Base-by-base conservation (phyloP, 345 rosid genomes). In the Ceriops tagal region DNA sequence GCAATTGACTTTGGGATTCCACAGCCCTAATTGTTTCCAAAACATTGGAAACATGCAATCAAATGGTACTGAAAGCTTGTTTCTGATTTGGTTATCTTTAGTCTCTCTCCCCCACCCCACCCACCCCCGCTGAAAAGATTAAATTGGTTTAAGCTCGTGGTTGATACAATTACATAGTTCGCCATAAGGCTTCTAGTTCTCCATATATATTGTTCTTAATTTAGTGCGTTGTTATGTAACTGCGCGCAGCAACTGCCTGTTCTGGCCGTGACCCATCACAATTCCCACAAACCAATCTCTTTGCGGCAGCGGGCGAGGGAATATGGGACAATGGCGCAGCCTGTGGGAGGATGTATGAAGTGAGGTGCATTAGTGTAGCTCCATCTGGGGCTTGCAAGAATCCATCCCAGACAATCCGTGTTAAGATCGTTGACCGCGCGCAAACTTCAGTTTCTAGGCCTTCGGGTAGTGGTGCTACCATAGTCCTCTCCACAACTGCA, bases 321-420 rank as follows among this genome's bases (percentile, higher is more conserved):
- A 43, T 88, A 64, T 88, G 91, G 93, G 89, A 86, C 73, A 85
- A 83, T 11, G 93, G 93, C 0, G 89, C 90, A 0, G 68, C 85
- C 3, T 88, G 93, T 3, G 89, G 91, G 58, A 71, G 89, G 68
- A 75, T 65, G 22, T 88, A 88, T 59, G 20, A 67, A 71, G 85
- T 88, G 10, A 61, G 88, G 6, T 88, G 93, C 80, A 78, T 86
- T 26, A 88, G 87, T 8, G 87, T 82, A 1, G 64, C 62, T 3
- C 71, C 43, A 5, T 77, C 64, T 0, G n/a, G 77, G 11, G 67
- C 83, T 10, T 88, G 93, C 73, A 32, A 26, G 5, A 16, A 43
- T 3, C 79, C 80, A 0, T 70, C 22, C 1, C 52, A 58, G 58
- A 72, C 62, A 11, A 74, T 88, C 67, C 81, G 67, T 53, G 61